Percentiles rank a stretch among this genome's conserved stretches.
phyloP scores from a whole-genome alignment of 495 filamentous ascomycete genomes.

The Barbatosphaeria neglecta region DNA sequence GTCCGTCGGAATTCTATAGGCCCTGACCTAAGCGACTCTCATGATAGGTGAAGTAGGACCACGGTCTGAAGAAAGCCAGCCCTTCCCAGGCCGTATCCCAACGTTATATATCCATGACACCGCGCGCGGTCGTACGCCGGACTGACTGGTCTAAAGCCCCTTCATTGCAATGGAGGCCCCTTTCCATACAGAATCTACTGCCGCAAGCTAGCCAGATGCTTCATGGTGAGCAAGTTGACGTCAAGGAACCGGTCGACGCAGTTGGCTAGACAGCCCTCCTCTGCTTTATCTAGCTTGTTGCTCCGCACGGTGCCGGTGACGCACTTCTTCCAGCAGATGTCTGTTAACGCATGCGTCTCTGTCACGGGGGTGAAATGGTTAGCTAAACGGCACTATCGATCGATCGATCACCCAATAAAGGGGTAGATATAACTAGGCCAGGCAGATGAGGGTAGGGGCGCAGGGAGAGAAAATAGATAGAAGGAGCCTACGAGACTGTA shows the following conservation, averaged over 20 bases:
- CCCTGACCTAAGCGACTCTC: too few species aligned
- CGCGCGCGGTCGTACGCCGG: not conserved
- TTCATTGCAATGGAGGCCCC: too few species aligned
- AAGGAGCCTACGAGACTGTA: constrained; percentile 61
- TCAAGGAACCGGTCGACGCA: constrained; percentile 93
- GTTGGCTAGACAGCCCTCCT: constrained; percentile 76
- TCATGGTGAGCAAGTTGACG: constrained; percentile 65
- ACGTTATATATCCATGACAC: too few species aligned
- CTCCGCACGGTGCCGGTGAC: constrained; percentile 51
- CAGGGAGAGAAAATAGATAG: constrained; percentile 2
- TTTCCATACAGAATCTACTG: too few species aligned
- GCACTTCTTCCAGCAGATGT: constrained; percentile 91
- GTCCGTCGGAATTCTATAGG: too few species aligned
- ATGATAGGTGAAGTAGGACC: too few species aligned
- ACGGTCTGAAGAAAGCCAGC: too few species aligned
- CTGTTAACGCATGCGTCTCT: constrained; percentile 76
- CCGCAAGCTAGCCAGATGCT: constrained; percentile 53
- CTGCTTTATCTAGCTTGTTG: constrained; percentile 55
- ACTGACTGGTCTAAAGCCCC: not conserved
- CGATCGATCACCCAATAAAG: too few species aligned
- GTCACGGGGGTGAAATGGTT: not conserved
- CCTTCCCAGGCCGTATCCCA: too few species aligned
- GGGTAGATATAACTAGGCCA: not conserved
- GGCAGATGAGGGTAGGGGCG: not conserved
- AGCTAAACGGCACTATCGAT: too few species aligned